Base-by-base conservation (phyloP, 75 land plant species). In the Chamaecyparis obtusa region DNA sequence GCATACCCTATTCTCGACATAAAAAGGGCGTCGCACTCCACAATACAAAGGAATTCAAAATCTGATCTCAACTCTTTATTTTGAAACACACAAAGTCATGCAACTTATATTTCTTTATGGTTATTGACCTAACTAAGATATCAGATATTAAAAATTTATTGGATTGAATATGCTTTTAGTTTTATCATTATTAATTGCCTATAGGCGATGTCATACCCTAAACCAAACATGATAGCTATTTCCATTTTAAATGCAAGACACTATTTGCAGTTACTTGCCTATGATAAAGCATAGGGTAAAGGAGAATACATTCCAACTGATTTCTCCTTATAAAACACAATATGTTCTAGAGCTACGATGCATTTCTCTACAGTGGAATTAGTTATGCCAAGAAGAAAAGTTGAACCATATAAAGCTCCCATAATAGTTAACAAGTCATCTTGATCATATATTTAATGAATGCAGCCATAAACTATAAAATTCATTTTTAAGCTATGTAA, bases 271-370 rank as follows among this genome's bases (percentile, higher is more conserved):
- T 10, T 84, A 49, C 85, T 49, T 90, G 90, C 95, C 93, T 94
- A 94, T 78, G 94, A 92, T 27, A 96, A 76, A 14, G 98, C 94
- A 85, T 95, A 96, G 41, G 96, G 95, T 54, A 93, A 84, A 87
- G 94, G 94, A 92, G 84, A 90, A 80, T 92, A 93, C 94, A 93
- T 95, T 86, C 96, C 98, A 39, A 96, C 94, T 49, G 94, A 92
- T 84, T 93, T 91, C 84, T 96, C 98, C 49, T 95, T 88, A 87
- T 95, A 95, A 79, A 90, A 92, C 0, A 95, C 93, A 16, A 90
- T 90, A 80, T 95, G n/a, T n/a, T n/a, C n/a, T n/a, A n/a, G n/a
- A n/a, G n/a, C n/a, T n/a, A 95, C 92, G 51, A 96, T 88, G 32
- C 93, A 86, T 86, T 95, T 95, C 77, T 95, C 92, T 83, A 90